These are phyloP conservation scores for Linum usitatissimum DNA, from an alignment of 345 rosid species.

Conservation along the genomic window DNA sequence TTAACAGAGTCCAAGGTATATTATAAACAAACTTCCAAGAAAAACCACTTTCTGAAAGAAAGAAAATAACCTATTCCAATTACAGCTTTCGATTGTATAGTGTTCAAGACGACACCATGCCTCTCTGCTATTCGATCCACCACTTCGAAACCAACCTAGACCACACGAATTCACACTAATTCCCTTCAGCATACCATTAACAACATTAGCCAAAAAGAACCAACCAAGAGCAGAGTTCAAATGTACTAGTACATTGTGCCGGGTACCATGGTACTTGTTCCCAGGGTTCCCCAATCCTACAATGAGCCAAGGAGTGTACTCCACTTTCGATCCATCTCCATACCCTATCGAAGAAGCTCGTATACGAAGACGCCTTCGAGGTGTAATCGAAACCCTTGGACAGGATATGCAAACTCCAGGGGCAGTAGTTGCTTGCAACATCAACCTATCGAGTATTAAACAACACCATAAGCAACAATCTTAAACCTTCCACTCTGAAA, in stretches of 20 bases:
- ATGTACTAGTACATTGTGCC: conserved; percentile 65
- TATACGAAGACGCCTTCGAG: conserved; percentile 25
- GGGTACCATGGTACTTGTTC: conserved; percentile 79
- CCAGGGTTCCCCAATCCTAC: conserved; percentile 98
- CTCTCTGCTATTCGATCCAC: conserved; percentile 52
- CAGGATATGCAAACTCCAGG: conserved; percentile 33
- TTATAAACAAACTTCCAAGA: conserved; percentile 1
- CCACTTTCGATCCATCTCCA: conserved; percentile 38
- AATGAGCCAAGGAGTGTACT: conserved; percentile 84
- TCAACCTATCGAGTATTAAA: conserved; percentile 30
- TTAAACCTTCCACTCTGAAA: no score
- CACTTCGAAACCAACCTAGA: conserved; percentile 90
- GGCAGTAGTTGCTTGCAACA: conserved; percentile 49
- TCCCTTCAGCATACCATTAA: conserved; percentile 4
- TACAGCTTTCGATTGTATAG: conserved; percentile 80
- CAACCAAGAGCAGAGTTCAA: neutral
- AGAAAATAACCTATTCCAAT: conserved; percentile 75
- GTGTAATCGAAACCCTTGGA: conserved; percentile 20
- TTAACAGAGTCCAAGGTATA: neutral
- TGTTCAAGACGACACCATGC: conserved; percentile 56
- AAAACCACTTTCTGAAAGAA: neutral
- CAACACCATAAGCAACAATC: no score
- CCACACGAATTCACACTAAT: conserved; percentile 1
- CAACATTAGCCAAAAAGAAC: neutral
- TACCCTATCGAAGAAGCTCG: conserved; percentile 34